Percentiles rank a stretch among this genome's conserved stretches.
These are phyloP conservation scores for Candida frijolesensis DNA, from an alignment of 1,139 yeast species.

Conservation along the genomic window DNA sequence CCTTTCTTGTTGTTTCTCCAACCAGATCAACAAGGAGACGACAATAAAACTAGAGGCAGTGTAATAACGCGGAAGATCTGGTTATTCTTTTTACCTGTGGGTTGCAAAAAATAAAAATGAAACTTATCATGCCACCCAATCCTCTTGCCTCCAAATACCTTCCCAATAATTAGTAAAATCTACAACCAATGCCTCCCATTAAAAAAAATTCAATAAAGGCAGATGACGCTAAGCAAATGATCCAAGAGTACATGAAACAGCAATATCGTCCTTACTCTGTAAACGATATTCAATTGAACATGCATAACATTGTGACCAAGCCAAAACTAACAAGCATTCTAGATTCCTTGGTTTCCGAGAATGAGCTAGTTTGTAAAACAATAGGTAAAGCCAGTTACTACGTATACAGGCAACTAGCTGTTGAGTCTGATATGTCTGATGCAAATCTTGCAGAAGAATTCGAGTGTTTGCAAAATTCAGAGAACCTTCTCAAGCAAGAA, in stretches of 20 bases:
- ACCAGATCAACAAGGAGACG: no score
- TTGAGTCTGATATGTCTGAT: conserved; percentile 4
- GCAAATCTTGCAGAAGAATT: conserved; percentile 13
- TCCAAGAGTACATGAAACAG: conserved; percentile 27
- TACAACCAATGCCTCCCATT: conserved; percentile 8
- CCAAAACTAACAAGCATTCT: conserved; percentile 26
- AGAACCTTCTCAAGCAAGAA: conserved; percentile 9
- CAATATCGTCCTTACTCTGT: conserved; percentile 43
- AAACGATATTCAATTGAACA: conserved; percentile 37
- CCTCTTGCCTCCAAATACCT: background rate
- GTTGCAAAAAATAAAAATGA: conserved; percentile 3
- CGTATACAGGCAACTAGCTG: conserved; percentile 25
- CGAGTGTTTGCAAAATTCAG: background rate
- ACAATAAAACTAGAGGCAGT: background rate
- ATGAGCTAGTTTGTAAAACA: conserved; percentile 28
- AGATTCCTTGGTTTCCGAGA: conserved; percentile 26
- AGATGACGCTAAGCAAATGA: conserved; percentile 11
- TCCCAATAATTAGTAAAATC: no score
- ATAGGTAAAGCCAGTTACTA: conserved; percentile 40
- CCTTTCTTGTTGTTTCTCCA: no score
- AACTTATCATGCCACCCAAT: background rate
- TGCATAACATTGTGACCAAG: conserved; percentile 34
- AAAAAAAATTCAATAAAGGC: conserved; percentile 3
- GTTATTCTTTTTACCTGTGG: background rate
- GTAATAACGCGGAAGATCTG: background rate